A percentile compares a stretch with the other conserved stretches of the same genome.
Conservation (phyloP, 1,284 basidiomycete species). For the Dichomitus squalens region DNA sequence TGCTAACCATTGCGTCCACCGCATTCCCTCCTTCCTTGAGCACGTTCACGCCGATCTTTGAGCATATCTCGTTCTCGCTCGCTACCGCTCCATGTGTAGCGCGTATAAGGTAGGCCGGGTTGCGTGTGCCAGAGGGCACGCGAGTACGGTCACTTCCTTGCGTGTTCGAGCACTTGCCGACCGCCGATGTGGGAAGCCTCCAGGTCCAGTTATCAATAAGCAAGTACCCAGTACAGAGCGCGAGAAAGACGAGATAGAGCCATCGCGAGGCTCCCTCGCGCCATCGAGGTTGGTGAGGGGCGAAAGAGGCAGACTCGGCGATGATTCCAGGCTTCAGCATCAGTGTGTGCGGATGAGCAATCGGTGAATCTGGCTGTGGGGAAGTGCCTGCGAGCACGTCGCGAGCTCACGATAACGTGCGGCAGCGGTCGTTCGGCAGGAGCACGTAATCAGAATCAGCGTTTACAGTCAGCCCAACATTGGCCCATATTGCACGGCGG, state of each 20-base stretch:
- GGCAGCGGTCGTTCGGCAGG: background rate
- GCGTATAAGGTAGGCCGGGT: conserved; percentile 75
- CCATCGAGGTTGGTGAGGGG: background rate
- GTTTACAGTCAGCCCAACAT: background rate
- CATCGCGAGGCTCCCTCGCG: background rate
- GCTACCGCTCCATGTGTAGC: conserved; percentile 85
- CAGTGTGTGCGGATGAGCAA: background rate
- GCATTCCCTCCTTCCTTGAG: conserved; percentile 88
- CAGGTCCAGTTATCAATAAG: background rate
- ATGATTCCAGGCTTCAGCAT: conserved; percentile 23
- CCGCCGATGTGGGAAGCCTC: background rate
- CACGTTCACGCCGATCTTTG: conserved; percentile 77
- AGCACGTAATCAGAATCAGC: conserved; percentile 1
- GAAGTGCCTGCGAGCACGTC: too few species aligned
- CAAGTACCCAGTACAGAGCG: conserved; percentile 8
- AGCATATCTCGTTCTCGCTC: conserved; percentile 83
- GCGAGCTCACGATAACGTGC: background rate
- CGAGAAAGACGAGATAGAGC: conserved; percentile 1
- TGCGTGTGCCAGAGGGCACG: conserved; percentile 38
- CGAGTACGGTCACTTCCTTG: conserved; percentile 15
- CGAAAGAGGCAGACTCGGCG: conserved; percentile 3
- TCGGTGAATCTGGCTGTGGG: background rate
- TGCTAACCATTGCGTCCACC: conserved; percentile 84
- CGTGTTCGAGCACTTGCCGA: background rate
- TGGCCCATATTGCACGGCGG: background rate